Evolutionary conservation across 345 rosid genomes (phyloP).

Genomic region (Euphorbia lathyris): DNA sequence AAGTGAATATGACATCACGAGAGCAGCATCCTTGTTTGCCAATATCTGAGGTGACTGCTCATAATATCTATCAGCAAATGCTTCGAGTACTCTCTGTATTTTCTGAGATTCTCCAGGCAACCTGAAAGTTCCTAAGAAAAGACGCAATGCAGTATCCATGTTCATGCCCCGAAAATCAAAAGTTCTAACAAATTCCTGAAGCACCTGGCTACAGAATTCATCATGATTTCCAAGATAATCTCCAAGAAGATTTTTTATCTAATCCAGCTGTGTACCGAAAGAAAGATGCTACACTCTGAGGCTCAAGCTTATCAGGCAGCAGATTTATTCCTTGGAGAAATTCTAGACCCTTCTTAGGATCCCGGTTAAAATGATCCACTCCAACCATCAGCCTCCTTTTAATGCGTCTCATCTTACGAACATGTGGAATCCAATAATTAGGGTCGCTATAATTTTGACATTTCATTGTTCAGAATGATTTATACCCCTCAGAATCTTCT

Average conservation of each 20-base stretch:
- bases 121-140: slow-evolving; percentile 69
- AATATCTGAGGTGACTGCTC: slow-evolving; percentile 67
- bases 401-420: slow-evolving; percentile 45
- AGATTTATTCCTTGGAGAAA: slow-evolving; percentile 65
- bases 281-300: slow-evolving; percentile 62
- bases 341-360: slow-evolving; percentile 63
- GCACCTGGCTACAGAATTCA: slow-evolving; percentile 72
- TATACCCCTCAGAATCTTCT: slow-evolving; percentile 39
- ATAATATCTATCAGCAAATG: slow-evolving; percentile 77
- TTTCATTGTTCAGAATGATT: slow-evolving; percentile 51
- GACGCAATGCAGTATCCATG: slow-evolving; percentile 67
- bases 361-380: slow-evolving; percentile 68
- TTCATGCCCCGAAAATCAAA: slow-evolving; percentile 65
- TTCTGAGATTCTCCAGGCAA: slow-evolving; percentile 84
- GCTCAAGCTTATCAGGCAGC: slow-evolving; percentile 64
- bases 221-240: slow-evolving; percentile 74
- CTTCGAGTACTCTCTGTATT: slow-evolving; percentile 78
- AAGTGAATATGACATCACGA: slow-evolving; percentile 67
- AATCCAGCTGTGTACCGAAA: slow-evolving; percentile 70
- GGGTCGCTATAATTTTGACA: slow-evolving; percentile 56
- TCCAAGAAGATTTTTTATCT: slow-evolving; percentile 64
- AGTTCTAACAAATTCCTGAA: slow-evolving; percentile 64
- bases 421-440: slow-evolving; percentile 59
- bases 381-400: slow-evolving; percentile 60
- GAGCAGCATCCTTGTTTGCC: slow-evolving; percentile 60